Evolutionary conservation across 2,329 filamentous ascomycete genomes (phyloP).

Genomic region (Trichoderma koningii): DNA sequence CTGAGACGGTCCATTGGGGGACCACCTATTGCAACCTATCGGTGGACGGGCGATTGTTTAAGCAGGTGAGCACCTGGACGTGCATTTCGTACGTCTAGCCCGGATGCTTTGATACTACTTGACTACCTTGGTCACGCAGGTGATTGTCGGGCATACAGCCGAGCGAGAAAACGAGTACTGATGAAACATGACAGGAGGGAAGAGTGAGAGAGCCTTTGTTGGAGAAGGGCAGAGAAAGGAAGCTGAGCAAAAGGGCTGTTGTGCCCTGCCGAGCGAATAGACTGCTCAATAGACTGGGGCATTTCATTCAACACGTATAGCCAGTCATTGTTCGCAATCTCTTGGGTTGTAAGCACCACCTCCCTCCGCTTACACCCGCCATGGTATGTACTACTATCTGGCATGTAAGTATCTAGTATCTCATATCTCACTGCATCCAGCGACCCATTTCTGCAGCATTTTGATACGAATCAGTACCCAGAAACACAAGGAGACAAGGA

Average conservation of each 20-base stretch:
- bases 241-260: background rate
- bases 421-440: background rate
- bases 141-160: background rate
- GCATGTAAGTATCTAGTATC: too few relatives aligned
- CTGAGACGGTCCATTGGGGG: background rate
- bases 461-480: background rate
- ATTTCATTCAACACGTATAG: too few relatives aligned
- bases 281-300: background rate
- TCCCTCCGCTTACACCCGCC: background rate
- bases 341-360: background rate
- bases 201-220: background rate
- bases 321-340: background rate
- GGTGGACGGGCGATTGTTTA: slow-evolving; percentile 15
- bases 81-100: background rate
- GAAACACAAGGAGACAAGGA: background rate
- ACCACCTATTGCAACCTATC: background rate
- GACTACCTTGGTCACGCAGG: background rate
- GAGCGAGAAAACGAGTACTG: background rate
- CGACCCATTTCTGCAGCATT: background rate
- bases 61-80: slow-evolving; percentile 11
- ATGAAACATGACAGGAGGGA: background rate
- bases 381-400: background rate
- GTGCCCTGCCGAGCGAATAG: background rate
- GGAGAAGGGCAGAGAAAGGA: background rate
- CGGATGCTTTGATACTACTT: background rate